phyloP scores from a whole-genome alignment of 306 rosid species.

The Pterocarpus santalinus region DNA sequence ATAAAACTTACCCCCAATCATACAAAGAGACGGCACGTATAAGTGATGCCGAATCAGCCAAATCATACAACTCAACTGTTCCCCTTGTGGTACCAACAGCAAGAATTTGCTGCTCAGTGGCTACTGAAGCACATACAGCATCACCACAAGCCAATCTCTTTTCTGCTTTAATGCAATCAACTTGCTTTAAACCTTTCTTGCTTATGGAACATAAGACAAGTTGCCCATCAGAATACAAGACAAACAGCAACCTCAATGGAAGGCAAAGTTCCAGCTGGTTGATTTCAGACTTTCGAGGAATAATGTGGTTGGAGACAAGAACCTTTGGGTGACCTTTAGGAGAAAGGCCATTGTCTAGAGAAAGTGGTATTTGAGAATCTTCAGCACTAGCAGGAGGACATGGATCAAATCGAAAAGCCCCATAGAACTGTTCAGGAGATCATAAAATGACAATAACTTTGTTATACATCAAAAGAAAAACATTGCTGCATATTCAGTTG shows the following conservation, averaged over 20 bases:
- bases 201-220: constrained; percentile 84
- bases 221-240: constrained; percentile 88
- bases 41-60: constrained; percentile 75
- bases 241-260: constrained; percentile 79
- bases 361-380: constrained; percentile 53
- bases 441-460: constrained; percentile 37
- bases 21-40: constrained; percentile 81
- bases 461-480: constrained; percentile 36
- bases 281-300: constrained; percentile 66
- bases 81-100: constrained; percentile 98
- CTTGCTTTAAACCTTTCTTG: constrained; percentile 91
- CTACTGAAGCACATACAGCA: constrained; percentile 87
- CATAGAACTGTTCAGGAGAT: constrained; percentile 81
- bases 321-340: constrained; percentile 59
- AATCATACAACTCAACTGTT: constrained; percentile 85
- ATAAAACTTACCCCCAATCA: constrained; percentile 94
- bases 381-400: constrained; percentile 57
- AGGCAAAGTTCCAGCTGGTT: constrained; percentile 84
- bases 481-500: constrained; percentile 30
- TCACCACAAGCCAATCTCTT: constrained; percentile 74
- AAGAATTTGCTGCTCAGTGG: constrained; percentile 87
- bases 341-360: constrained; percentile 75
- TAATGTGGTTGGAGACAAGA: constrained; percentile 52
- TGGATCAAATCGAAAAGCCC: constrained; percentile 77
- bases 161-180: constrained; percentile 83